Evolutionary conservation across 2,329 filamentous ascomycete genomes (phyloP), one percentile per base, ranked within the genome.

Genomic region (Domatiomyces catenatus): DNA sequence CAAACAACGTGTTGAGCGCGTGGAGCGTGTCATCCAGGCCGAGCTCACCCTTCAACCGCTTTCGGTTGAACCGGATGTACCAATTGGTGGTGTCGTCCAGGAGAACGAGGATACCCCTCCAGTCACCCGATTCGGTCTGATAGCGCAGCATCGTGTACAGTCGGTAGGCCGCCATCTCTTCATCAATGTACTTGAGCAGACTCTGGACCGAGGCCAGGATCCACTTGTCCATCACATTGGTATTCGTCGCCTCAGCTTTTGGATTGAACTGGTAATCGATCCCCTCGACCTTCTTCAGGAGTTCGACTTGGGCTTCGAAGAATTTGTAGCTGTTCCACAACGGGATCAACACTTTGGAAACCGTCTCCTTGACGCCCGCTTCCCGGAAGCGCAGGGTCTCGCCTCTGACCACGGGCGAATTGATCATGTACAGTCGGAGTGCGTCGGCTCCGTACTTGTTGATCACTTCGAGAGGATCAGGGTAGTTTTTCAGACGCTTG

Each of bases 291-390:
- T 93, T 94, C 73, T 92, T 89, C 55, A 90, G 71, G 5, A 94
- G 72, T n/a, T 79, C 72, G 12, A 86, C 83, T 66, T 93, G 87
- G 44, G 84, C 85, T 52, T 86, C 83, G 59, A 94, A 93, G 71
- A 94, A 93, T 64, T 89, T 87, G 70, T 87, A 93, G 62, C 83
- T 88, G 68, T 94, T 94, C 86, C 87, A 94, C 8, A 94, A 70
- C 1, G 87, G 86, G 19, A 94, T 69, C 4, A 94, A 71, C 8
- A 94, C 87, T 64, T 86, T 90, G 42, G 84, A 82, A 2, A 94
- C 85, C 50, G 93, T 86, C 65, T 93, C 87, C 68, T 90, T 92
- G 8, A 94, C 87, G 20, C 87, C 87, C 0, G 79, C 63, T 65
- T 93, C 87, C 66, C 88, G 89, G 71, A 94, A 94, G 6, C 84